Evolutionary conservation across 257 asterid species (phyloP).

Genomic region (Paulownia fortunei): DNA sequence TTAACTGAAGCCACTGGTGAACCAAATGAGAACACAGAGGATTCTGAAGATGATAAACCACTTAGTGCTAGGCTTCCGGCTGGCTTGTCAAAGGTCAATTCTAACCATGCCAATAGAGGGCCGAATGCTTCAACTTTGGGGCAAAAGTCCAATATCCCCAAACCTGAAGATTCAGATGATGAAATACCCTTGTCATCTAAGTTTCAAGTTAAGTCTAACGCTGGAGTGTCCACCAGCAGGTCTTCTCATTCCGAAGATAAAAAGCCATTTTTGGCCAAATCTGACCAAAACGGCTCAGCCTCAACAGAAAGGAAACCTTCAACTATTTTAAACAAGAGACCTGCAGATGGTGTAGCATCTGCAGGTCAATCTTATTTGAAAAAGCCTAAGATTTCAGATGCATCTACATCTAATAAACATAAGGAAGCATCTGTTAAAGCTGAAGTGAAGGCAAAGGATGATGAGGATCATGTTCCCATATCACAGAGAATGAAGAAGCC

Average conservation of each 20-base stretch:
- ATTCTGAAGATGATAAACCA: conserved; percentile 90
- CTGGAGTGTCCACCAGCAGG: conserved; percentile 51
- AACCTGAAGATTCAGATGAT: conserved; percentile 84
- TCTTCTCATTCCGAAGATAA: conserved; percentile 52
- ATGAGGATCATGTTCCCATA: conserved; percentile 77
- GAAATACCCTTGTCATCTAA: conserved; percentile 67
- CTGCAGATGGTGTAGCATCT: conserved; percentile 55
- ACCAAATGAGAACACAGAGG: conserved; percentile 52
- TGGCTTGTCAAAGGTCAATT: conserved; percentile 48
- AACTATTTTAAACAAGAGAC: conserved; percentile 67
- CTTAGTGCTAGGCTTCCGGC: conserved; percentile 56
- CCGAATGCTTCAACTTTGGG: conserved; percentile 42
- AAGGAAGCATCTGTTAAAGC: conserved; percentile 57
- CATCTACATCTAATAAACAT: conserved; percentile 40
- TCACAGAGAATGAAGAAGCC: conserved; percentile 69
- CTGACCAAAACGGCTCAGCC: conserved; percentile 71
- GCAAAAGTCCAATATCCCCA: conserved; percentile 47
- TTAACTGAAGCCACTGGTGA: conserved; percentile 41
- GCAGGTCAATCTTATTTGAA: conserved; percentile 52
- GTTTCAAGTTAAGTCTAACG: conserved; percentile 44
- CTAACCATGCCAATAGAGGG: conserved; percentile 47
- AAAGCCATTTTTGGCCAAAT: conserved; percentile 51
- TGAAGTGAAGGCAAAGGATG: conserved; percentile 67
- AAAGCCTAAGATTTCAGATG: conserved; percentile 69
- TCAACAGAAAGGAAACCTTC: conserved; percentile 53